Evolutionary conservation across 2,329 filamentous ascomycete genomes (phyloP), one percentile per base, ranked within the genome.

Genomic region (Emergomyces pasteurianus): DNA sequence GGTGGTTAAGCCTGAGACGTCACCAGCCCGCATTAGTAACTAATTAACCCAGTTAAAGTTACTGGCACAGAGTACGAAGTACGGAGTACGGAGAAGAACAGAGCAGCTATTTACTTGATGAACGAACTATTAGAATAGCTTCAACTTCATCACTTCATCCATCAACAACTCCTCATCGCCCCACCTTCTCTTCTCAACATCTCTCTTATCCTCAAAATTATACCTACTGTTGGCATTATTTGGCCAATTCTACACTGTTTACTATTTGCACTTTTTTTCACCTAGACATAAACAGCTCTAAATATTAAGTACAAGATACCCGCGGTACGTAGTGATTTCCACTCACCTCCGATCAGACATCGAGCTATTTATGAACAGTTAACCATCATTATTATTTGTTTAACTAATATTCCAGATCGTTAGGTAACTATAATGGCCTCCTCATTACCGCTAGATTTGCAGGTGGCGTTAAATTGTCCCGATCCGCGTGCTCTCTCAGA

Each of bases 401-500:
- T 26, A 14, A 57, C 55, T 57, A 26, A 57, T 18, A 31, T 34
- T 21, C 23, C 16, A 31, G 9, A 18, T 18, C 26, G 8, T 34
- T 9, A 57, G 9, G n/a, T 16, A 60, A 9, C n/a, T 14, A 58
- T 46, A 23, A 61, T 61, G 59, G 8, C 59, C 16, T 38, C 53
- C 1, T 49, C 53, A 3, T 38, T 61, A n/a, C 50, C 55, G 65
- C 66, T 60, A 60, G 63, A 57, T 52, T 65, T 34, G 47, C 62
- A 53, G 47, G 60, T 53, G 61, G 67, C 40, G 21, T 47, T 53
- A 59, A 65, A 40, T 63, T 69, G 70, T 36, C 71, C 73, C 63
- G 68, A 79, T 77, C 71, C 82, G 72, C 64, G 78, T 74, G 71
- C 78, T 71, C 69, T 77, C 38, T 74, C 77, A 31, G 76, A 77